Evolutionary conservation across 805 yeast species (phyloP).

Genomic region (Candida palmyrensis): DNA sequence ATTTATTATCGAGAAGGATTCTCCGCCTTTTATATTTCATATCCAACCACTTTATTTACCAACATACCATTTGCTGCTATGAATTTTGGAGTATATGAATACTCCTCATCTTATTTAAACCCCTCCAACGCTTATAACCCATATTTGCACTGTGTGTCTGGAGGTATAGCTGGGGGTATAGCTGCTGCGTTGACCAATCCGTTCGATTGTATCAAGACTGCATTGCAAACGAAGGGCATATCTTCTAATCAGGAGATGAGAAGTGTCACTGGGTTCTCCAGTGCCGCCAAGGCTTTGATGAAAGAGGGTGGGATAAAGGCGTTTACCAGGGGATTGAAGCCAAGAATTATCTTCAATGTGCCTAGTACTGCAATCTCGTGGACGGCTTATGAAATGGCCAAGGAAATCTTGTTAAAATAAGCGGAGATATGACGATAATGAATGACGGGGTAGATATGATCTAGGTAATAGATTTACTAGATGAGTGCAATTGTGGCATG

Average conservation of each 20-base stretch:
- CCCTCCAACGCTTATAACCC: constrained; percentile 82
- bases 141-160: constrained; percentile 83
- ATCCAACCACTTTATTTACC: constrained; percentile 89
- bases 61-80: constrained; percentile 93
- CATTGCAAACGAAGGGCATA: constrained; percentile 75
- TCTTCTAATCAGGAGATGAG: constrained; percentile 44
- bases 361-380: constrained; percentile 96
- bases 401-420: constrained; percentile 49
- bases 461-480: too few relatives aligned
- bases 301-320: constrained; percentile 56
- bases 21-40: constrained; percentile 82
- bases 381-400: constrained; percentile 98
- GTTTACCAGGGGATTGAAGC: constrained; percentile 80
- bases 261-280: constrained; percentile 57
- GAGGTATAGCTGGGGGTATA: constrained; percentile 90
- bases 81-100: constrained; percentile 90
- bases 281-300: constrained; percentile 68
- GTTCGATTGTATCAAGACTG: constrained; percentile 87
- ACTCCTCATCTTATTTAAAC: constrained; percentile 69
- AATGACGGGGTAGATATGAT: too few relatives aligned
- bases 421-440: constrained; percentile 1
- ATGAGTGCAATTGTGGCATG: too few relatives aligned
- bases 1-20: constrained; percentile 63
- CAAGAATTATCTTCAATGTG: constrained; percentile 87
- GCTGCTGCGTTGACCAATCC: constrained; percentile 97